Conservation (phyloP, 2,329 filamentous ascomycete genomes). For the Coniella lustricola region DNA sequence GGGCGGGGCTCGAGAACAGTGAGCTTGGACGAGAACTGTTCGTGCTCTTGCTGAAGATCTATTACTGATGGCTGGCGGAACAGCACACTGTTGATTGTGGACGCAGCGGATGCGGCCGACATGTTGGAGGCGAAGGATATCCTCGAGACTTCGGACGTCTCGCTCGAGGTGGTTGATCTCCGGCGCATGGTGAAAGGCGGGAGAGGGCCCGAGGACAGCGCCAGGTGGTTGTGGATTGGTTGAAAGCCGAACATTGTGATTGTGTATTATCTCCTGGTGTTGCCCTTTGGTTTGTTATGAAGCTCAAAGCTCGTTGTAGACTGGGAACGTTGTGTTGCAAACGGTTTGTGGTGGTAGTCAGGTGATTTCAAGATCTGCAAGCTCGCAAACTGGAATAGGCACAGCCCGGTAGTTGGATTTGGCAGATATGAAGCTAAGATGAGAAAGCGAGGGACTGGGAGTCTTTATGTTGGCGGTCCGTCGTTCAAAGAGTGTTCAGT, state of each 20-base stretch:
- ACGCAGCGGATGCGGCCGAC: slow-evolving; percentile 36
- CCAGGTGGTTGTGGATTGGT: slow-evolving; percentile 42
- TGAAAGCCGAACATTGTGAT: slow-evolving; percentile 44
- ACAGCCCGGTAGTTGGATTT: slow-evolving; percentile 15
- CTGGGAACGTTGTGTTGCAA: no score
- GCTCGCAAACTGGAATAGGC: slow-evolving; percentile 11
- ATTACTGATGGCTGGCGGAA: slow-evolving; percentile 50
- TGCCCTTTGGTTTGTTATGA: no score
- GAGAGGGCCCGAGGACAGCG: slow-evolving; percentile 23
- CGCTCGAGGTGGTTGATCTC: slow-evolving; percentile 38
- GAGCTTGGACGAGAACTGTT: slow-evolving; percentile 45
- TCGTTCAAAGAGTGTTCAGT: slow-evolving; percentile 13
- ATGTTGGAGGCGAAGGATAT: slow-evolving; percentile 37
- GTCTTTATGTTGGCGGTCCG: slow-evolving; percentile 6
- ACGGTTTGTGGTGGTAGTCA: not conserved
- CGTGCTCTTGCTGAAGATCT: slow-evolving; percentile 51
- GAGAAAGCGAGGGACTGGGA: slow-evolving; percentile 14
- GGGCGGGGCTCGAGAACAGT: slow-evolving; percentile 55
- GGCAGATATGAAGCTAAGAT: slow-evolving; percentile 3
- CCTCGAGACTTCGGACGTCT: slow-evolving; percentile 31
- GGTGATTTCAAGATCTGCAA: not conserved
- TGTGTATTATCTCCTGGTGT: not conserved
- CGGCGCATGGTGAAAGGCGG: slow-evolving; percentile 39
- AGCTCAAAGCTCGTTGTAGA: no score
- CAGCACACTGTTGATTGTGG: slow-evolving; percentile 53